These are phyloP conservation scores for Parachaetomium inaequale DNA, from an alignment of 495 filamentous ascomycete genomes.

Conservation along the genomic window DNA sequence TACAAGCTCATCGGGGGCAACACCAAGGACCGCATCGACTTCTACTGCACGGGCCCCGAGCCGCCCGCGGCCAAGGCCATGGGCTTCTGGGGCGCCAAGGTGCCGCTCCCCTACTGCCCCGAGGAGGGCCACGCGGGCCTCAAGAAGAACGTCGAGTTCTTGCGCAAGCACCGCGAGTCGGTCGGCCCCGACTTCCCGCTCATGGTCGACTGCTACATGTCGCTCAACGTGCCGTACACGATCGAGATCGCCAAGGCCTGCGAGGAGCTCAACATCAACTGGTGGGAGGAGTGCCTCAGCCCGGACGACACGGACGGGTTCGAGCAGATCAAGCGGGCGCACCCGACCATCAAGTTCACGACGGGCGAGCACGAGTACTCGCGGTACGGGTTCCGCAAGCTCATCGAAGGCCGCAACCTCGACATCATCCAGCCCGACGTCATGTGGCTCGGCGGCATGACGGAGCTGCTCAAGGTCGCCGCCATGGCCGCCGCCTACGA, in stretches of 20 bases:
- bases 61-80: slow-evolving; percentile 71
- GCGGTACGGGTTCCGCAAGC: slow-evolving; percentile 86
- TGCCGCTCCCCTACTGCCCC: slow-evolving; percentile 81
- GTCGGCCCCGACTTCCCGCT: slow-evolving; percentile 88
- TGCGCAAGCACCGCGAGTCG: slow-evolving; percentile 74
- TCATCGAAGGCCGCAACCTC: slow-evolving; percentile 85
- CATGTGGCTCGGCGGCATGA: slow-evolving; percentile 94
- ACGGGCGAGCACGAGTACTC: slow-evolving; percentile 95
- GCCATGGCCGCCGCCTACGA: slow-evolving; percentile 89
- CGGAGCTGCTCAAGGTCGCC: slow-evolving; percentile 83
- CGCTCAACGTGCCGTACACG: slow-evolving; percentile 83
- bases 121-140: slow-evolving; percentile 78
- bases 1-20: slow-evolving; percentile 91
- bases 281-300: slow-evolving; percentile 91
- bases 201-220: slow-evolving; percentile 97
- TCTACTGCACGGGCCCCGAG: slow-evolving; percentile 92
- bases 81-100: slow-evolving; percentile 87
- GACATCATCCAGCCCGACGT: slow-evolving; percentile 94
- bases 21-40: slow-evolving; percentile 73
- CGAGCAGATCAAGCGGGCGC: slow-evolving; percentile 79
- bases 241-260: slow-evolving; percentile 83
- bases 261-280: slow-evolving; percentile 80
- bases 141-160: slow-evolving; percentile 83
- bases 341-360: slow-evolving; percentile 88
- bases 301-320: slow-evolving; percentile 91